Evolutionary conservation across 176 grass and related monocot species (phyloP).

Genomic region (Raddia guianensis): DNA sequence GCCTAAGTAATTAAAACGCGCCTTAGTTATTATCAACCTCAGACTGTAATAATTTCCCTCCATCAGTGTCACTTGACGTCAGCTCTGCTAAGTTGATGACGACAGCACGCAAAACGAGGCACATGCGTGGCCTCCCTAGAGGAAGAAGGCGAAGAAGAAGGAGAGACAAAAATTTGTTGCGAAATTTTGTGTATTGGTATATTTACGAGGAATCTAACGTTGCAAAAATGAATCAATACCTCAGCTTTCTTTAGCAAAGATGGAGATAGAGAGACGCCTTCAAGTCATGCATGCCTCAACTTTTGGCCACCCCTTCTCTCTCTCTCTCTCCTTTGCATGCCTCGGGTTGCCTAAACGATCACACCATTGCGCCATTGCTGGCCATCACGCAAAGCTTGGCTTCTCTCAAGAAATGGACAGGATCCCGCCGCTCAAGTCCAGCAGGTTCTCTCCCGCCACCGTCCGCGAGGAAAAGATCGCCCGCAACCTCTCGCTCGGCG

Average conservation of each 20-base stretch:
- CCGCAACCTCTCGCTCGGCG: constrained; percentile 85
- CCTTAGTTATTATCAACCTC: too few relatives aligned
- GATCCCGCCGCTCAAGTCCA: constrained; percentile 72
- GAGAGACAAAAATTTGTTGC: too few relatives aligned
- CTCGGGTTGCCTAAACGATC: background rate
- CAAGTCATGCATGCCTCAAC: constrained; percentile 49
- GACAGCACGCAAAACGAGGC: too few relatives aligned
- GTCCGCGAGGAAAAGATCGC: constrained; percentile 74
- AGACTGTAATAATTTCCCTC: too few relatives aligned
- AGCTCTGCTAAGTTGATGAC: too few relatives aligned
- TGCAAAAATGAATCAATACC: background rate
- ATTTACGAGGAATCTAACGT: too few relatives aligned
- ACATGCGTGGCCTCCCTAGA: too few relatives aligned
- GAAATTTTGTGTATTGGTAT: too few relatives aligned
- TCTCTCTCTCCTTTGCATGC: constrained; percentile 38
- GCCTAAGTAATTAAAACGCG: too few relatives aligned
- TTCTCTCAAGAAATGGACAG: constrained; percentile 60
- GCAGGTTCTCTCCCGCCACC: constrained; percentile 73
- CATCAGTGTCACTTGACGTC: too few relatives aligned
- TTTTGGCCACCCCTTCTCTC: constrained; percentile 35
- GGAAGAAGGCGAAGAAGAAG: too few relatives aligned
- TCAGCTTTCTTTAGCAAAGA: constrained; percentile 61
- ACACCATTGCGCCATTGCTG: constrained; percentile 34
- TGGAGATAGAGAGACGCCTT: constrained; percentile 34
- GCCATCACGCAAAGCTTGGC: constrained; percentile 35